Evolutionary conservation across 306 rosid species (phyloP).

Genomic region (Morella rubra): DNA sequence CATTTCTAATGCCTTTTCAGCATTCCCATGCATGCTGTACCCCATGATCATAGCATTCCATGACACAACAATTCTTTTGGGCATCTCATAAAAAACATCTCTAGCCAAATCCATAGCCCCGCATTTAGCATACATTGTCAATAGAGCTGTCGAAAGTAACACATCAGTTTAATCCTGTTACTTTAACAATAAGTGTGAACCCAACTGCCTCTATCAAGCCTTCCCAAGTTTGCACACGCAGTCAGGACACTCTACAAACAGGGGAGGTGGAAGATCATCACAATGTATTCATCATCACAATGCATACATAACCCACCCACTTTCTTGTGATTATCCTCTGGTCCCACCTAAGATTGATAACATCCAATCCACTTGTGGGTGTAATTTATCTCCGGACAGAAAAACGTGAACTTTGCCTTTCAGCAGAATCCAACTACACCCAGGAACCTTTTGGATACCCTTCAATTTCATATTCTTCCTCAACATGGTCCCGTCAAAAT

Average conservation of each 20-base stretch:
- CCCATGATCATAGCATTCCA: conserved; percentile 77
- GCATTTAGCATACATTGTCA: conserved; percentile 64
- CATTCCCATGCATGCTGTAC: conserved; percentile 59
- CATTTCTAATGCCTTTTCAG: conserved; percentile 46
- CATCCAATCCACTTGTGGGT: conserved; percentile 31
- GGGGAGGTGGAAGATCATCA: too few relatives aligned
- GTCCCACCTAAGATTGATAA: conserved; percentile 19
- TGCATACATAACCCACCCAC: not conserved
- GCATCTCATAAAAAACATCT: conserved; percentile 58
- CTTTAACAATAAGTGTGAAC: conserved; percentile 50
- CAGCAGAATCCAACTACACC: conserved; percentile 71
- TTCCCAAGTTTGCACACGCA: conserved; percentile 58
- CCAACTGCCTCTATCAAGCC: conserved; percentile 45
- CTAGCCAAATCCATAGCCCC: conserved; percentile 62
- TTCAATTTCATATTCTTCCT: conserved; percentile 66
- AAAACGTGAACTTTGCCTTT: conserved; percentile 50
- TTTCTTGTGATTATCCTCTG: conserved; percentile 3
- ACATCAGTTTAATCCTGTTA: conserved; percentile 42
- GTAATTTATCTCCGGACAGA: conserved; percentile 48
- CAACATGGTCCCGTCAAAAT: conserved; percentile 45
- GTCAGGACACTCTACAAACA: too few relatives aligned
- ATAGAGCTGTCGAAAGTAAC: conserved; percentile 57
- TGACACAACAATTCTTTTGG: conserved; percentile 50
- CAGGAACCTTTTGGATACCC: conserved; percentile 66
- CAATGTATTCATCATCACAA: not conserved